phyloP scores from a whole-genome alignment of 441 rosid species.

The Adansonia grandidieri region DNA sequence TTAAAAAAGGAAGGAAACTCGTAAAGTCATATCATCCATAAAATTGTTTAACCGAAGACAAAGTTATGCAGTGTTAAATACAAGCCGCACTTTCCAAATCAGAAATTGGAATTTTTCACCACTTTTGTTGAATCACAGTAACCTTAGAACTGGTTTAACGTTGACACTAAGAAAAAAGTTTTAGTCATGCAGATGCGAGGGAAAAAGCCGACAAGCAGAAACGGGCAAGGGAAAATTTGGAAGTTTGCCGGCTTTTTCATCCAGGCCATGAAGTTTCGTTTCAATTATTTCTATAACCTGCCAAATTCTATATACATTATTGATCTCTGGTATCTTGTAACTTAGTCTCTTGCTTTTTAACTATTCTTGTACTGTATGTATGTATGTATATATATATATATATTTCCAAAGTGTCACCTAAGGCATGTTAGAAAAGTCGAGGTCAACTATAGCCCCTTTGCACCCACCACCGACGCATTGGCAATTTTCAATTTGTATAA shows the following conservation, averaged over 20 bases:
- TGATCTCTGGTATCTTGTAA: too few species aligned
- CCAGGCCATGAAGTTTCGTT: neutral
- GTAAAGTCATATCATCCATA: neutral
- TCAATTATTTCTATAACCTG: neutral
- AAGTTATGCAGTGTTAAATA: too few species aligned
- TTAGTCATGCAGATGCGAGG: conserved; percentile 4
- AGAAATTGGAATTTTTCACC: too few species aligned
- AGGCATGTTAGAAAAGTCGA: neutral
- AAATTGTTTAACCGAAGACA: neutral
- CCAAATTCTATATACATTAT: neutral
- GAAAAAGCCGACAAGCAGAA: conserved; percentile 30
- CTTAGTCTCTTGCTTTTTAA: neutral
- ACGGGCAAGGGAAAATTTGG: conserved; percentile 19
- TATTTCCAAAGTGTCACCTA: neutral
- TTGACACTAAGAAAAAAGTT: neutral
- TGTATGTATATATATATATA: too few species aligned
- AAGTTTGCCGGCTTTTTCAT: conserved; percentile 34
- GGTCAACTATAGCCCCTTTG: neutral
- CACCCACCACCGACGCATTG: neutral
- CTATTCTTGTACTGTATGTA: neutral
- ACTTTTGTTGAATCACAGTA: neutral
- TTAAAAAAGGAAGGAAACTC: neutral
- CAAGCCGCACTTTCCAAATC: neutral
- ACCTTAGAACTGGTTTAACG: neutral
- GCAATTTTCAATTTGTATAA: neutral